Percentiles rank a stretch among this genome's conserved stretches.
Evolutionary conservation across 495 filamentous ascomycete species (phyloP).

Genomic region (Neohortaea acidophila): DNA sequence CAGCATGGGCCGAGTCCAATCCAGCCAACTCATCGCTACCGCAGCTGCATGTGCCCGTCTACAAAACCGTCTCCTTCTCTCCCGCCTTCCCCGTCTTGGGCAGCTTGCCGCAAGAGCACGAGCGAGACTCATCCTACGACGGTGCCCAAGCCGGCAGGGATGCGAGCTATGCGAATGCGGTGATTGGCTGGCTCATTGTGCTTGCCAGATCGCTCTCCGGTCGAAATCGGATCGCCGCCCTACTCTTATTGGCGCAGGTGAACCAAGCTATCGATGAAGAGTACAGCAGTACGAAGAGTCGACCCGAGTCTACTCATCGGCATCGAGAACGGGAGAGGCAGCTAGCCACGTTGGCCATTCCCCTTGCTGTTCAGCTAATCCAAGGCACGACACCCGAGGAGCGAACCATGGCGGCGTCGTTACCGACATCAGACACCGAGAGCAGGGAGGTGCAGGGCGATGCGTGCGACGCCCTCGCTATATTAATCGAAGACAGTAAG

Average conservation of each 20-base stretch:
- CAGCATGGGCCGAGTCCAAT: slow-evolving; percentile 12
- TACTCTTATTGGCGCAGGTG: slow-evolving; percentile 42
- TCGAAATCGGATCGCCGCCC: slow-evolving; percentile 59
- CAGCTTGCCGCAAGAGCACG: not conserved
- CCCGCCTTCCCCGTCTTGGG: slow-evolving; percentile 41
- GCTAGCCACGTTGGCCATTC: slow-evolving; percentile 25
- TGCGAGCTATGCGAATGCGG: slow-evolving; percentile 53
- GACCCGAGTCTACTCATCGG: slow-evolving; percentile 45
- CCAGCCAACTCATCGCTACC: no score
- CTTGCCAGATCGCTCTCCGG: slow-evolving; percentile 47
- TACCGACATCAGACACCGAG: not conserved
- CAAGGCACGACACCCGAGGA: slow-evolving; percentile 6
- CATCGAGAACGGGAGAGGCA: slow-evolving; percentile 27
- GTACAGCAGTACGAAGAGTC: not conserved
- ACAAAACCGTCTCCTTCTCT: slow-evolving; percentile 16
- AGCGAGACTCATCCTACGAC: not conserved
- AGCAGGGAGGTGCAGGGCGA: slow-evolving; percentile 13
- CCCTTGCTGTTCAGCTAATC: slow-evolving; percentile 22
- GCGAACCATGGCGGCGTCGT: not conserved
- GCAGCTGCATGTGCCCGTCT: slow-evolving; percentile 20
- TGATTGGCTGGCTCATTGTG: slow-evolving; percentile 71
- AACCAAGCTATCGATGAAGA: slow-evolving; percentile 13
- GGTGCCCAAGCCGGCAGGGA: slow-evolving; percentile 7
- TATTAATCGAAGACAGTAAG: slow-evolving; percentile 56
- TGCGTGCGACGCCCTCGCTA: slow-evolving; percentile 32